Percentiles rank a stretch among this genome's conserved stretches.
Conservation (phyloP, 1,284 basidiomycete species). For the Ustilago hordei region DNA sequence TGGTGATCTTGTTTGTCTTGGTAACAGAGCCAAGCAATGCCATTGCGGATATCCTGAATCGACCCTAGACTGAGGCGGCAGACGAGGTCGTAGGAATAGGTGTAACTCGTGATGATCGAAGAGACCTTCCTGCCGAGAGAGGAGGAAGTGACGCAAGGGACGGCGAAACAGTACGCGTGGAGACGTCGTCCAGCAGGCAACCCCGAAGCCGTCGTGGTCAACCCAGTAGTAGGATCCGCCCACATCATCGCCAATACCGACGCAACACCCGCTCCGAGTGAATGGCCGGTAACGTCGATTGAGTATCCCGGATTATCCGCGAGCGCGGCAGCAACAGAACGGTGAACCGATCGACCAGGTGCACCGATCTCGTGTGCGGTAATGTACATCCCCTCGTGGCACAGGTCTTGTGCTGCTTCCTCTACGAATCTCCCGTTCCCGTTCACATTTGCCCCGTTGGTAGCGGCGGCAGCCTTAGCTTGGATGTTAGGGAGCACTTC, state of each 20-base stretch:
- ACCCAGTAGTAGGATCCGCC: constrained; percentile 74
- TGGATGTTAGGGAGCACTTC: constrained; percentile 29
- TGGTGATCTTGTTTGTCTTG: constrained; percentile 71
- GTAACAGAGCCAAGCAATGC: constrained; percentile 81
- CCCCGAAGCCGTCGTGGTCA: constrained; percentile 66
- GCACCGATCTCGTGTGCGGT: constrained; percentile 83
- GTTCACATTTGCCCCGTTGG: neutral
- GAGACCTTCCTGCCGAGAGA: constrained; percentile 74
- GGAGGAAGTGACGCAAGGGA: constrained; percentile 78
- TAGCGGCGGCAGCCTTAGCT: neutral
- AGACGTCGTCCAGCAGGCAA: constrained; percentile 78
- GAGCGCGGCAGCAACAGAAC: constrained; percentile 79
- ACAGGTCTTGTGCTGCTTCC: constrained; percentile 24
- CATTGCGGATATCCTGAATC: constrained; percentile 80
- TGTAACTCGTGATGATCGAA: constrained; percentile 79
- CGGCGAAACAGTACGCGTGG: constrained; percentile 82
- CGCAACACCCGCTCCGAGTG: constrained; percentile 86
- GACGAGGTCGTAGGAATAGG: constrained; percentile 84
- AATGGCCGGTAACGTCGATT: constrained; percentile 77
- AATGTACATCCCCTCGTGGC: constrained; percentile 78
- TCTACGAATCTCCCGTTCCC: constrained; percentile 7
- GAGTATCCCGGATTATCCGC: constrained; percentile 77
- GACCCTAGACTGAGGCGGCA: constrained; percentile 81
- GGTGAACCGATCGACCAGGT: constrained; percentile 80
- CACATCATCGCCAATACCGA: constrained; percentile 83